Evolutionary conservation across 108 stramenopile genomes (phyloP), one percentile per base, ranked within the genome.

Genomic region (Conticribra guillardii): DNA sequence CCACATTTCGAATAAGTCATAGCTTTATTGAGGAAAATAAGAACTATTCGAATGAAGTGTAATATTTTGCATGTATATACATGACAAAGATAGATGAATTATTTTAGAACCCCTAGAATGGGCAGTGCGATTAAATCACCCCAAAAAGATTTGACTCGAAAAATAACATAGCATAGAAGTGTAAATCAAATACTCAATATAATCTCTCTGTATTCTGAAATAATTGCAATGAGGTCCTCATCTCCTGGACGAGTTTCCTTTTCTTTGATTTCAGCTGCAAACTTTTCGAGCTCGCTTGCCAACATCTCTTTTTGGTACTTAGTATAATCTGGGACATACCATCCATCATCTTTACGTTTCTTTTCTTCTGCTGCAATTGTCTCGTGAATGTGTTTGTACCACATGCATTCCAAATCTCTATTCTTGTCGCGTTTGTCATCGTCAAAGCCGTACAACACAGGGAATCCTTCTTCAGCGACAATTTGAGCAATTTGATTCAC

Each of bases 291-390:
- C 32, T 76, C 56, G 3, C 44, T 30, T 14, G 69, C 26, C 29
- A 88, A 46, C 30, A 62, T 51, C 29, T 82, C 63, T 58, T 60
- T 52, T 61, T 89, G 85, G 7, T 53, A 59, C 0, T 0, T 15
- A 8, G 73, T 76, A 52, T 76, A 89, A 0, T 62, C 79, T 18
- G 85, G 82, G 17, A 62, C 51, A 46, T 86, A 89, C 28, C 83
- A 64, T 11, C 54, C 60, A 18, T 82, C 59, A 28, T 65, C 56
- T 31, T 67, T 37, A 23, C 64, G 67, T 54, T 75, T 79, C 57
- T 54, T 54, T 31, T 76, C 67, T 54, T 86, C 84, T 14, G 60
- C 44, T 4, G 18, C 23, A 1, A 59, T 54, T 0, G 66, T 45
- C 46, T 69, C 69, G 41, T 60, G 70, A 23, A 73, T 21, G 22